These are phyloP conservation scores for slime mould (Dictyostelium discoideum) DNA, from an alignment of 78 protist genomes.

Conservation along the genomic window DNA sequence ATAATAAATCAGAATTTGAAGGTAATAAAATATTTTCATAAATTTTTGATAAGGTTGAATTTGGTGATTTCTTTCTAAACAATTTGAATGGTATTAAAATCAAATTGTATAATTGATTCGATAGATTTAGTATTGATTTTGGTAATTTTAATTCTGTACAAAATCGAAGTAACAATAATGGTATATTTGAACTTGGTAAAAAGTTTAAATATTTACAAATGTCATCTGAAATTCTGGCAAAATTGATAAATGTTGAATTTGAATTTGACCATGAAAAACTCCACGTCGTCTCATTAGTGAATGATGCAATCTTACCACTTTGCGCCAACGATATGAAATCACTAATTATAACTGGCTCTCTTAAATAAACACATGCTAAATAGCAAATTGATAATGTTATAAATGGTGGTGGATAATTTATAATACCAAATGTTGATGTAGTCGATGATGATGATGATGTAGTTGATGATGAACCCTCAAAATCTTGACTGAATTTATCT, in stretches of 20 bases:
- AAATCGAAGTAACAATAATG: conserved; percentile 36
- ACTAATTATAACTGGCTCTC: conserved; percentile 32
- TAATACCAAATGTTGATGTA: background rate
- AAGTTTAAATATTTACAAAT: conserved; percentile 40
- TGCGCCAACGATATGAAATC: conserved; percentile 21
- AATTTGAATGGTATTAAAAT: conserved; percentile 27
- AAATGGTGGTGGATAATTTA: conserved; percentile 22
- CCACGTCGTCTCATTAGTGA: background rate
- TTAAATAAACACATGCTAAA: conserved; percentile 1
- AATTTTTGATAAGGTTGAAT: background rate
- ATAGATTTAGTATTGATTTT: conserved; percentile 18
- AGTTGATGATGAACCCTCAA: background rate
- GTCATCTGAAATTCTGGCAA: background rate
- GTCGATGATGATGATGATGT: background rate
- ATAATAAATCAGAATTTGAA: conserved; percentile 11
- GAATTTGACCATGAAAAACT: background rate
- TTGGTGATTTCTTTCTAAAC: background rate
- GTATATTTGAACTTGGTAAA: conserved; percentile 24
- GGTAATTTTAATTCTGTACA: conserved; percentile 65
- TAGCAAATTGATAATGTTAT: conserved; percentile 28
- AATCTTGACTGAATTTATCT: background rate
- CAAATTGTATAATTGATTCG: conserved; percentile 18
- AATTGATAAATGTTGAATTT: background rate
- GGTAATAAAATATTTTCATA: background rate
- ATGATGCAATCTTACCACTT: conserved; percentile 10